These are phyloP conservation scores for Phytophthora sansomeana DNA, from an alignment of 352 stramenopile genomes.

Conservation along the genomic window DNA sequence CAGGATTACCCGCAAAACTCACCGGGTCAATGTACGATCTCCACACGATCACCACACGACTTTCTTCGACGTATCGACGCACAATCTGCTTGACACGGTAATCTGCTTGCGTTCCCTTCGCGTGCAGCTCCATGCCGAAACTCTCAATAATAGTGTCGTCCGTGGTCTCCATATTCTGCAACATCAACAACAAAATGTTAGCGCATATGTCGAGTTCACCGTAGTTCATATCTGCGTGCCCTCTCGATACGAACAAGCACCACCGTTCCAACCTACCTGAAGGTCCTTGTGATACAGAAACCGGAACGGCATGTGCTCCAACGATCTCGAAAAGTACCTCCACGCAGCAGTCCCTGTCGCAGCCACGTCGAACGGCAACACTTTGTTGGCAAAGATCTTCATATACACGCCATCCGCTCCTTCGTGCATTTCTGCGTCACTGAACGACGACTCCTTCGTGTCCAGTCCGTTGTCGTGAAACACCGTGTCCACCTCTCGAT, in stretches of 20 bases:
- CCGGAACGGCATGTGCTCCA: constrained; percentile 51
- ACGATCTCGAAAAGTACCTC: constrained; percentile 56
- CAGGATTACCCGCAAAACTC: constrained; percentile 55
- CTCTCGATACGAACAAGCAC: not conserved
- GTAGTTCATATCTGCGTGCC: not conserved
- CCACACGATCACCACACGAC: constrained; percentile 68
- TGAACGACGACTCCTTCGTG: constrained; percentile 42
- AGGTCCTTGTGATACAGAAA: constrained; percentile 54
- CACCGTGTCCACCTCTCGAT: constrained; percentile 48
- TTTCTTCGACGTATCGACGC: constrained; percentile 51
- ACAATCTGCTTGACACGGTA: constrained; percentile 70
- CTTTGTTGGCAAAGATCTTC: constrained; percentile 62
- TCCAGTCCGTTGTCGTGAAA: constrained; percentile 49
- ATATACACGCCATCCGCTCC: constrained; percentile 46
- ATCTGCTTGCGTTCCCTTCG: constrained; percentile 55
- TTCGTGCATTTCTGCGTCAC: constrained; percentile 52
- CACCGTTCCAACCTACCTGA: constrained; percentile 36
- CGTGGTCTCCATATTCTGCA: constrained; percentile 40
- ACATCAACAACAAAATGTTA: not conserved
- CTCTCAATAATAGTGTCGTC: constrained; percentile 72
- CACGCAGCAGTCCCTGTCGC: constrained; percentile 49
- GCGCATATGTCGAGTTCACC: too few relatives aligned
- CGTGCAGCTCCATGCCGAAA: constrained; percentile 59
- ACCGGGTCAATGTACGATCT: constrained; percentile 59
- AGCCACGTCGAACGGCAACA: constrained; percentile 53